Base-by-base conservation (phyloP, 306 rosid species). In the Prunus dulcis region DNA sequence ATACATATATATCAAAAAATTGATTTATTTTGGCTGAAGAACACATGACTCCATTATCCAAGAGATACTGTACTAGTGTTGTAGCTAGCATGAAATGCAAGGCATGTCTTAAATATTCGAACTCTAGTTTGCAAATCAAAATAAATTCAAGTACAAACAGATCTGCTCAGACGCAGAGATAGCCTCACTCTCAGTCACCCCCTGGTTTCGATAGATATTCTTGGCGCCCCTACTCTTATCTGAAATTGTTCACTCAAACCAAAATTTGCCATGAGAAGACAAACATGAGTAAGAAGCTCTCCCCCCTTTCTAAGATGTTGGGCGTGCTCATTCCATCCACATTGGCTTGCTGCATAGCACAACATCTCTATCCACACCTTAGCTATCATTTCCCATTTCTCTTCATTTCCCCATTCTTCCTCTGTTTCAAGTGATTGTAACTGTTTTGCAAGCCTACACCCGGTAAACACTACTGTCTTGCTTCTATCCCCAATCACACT, bases 241-340 rank as follows among this genome's bases (percentile, higher is more conserved):
- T 25, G 38, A 23, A 61, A 23, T 6, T 61, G 41, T 61, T 12
- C 19, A 46, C 12, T 45, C 28, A 25, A 22, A 12, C 73, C 73
- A 46, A 68, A 20, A 47, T 68, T 23, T 13, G 22, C 73, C 73
- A 68, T 68, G 8, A 63, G 69, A 47, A 74, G 69, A n/a, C 71
- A 6, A 9, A 74, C 71, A 47, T 28, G 63, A 63, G 78, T 62
- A 13, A 74, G 51, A 12, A 74, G 19, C 41, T 19, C 55, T 6
- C 69, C 63, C 0, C 78, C 71, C 1, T 27, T 19, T 10, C 60
- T n/a, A 27, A 62, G 61, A 10, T 46, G 61, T 12, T 46, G 17
- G 25, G n/a, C 63, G 1, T 75, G 78, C 1, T 75, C 49, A 18
- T 64, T 62, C 78, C 71, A 64, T 27, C 23, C 15, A 23, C 71